Evolutionary conservation across 371 early-diverging fungal genomes (phyloP), one percentile per base, ranked within the genome.

Genomic region (Mortierella sp.): DNA sequence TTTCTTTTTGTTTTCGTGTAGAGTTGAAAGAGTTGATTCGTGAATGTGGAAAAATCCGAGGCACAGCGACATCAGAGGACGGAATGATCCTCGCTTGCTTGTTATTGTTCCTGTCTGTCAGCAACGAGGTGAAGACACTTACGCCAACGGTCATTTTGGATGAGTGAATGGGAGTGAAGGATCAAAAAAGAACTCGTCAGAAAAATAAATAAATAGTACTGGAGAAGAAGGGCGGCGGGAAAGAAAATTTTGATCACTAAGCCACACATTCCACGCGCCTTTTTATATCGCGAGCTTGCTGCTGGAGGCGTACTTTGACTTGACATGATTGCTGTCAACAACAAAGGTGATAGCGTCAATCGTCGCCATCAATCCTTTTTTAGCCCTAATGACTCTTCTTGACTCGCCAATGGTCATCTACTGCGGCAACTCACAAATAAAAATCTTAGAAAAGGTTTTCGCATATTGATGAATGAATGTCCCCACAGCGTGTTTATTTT

Each of bases 141-240:
- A 82, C 82, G 75, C 84, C 84, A 76, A 84, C 79, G 70, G 78
- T 51, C 84, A 84, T 84, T 68, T 24, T 76, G 70, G 68, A 73
- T 75, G 54, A 46, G 18, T 32, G 70, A 29, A 58, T 51, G 56
- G 49, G 58, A n/a, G 75, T 51, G 72, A 70, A 73, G n/a, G 56
- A 78, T 70, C 46, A 58, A 55, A 75, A 84, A 73, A 81, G 74
- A 77, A 71, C 41, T 38, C 41, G 49, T 18, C 44, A 77, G 55
- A 63, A 75, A 21, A n/a, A 49, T 4, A 48, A 51, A 78, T 55
- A 79, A 75, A 71, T 35, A 58, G 29, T 54, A 11, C 11, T 16
- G 41, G 63, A 63, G 63, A 63, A 12, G 7, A 0, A 29, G 5
- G 32, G 14, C n/a, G 5, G 27, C 12, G 6, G 16, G 32, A 18